Evolutionary conservation across 352 stramenopile species (phyloP).

Genomic region (Globisporangium acanthophoron): DNA sequence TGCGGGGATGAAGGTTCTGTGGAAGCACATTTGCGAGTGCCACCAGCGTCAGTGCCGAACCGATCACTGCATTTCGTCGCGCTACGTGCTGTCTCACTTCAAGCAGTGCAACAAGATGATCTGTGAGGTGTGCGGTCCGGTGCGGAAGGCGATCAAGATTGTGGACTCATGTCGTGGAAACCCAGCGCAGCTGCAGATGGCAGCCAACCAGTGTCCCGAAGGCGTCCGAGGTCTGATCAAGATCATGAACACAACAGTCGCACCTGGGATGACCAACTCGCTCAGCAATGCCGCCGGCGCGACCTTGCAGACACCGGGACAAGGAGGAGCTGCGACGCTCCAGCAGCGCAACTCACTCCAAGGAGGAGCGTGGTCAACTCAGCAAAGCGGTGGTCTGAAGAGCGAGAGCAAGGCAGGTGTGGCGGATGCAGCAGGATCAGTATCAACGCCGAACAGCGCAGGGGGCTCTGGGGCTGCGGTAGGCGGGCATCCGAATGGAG

Average conservation of each 20-base stretch:
- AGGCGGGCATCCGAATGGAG: constrained; percentile 1
- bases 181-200: constrained; percentile 61
- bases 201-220: constrained; percentile 62
- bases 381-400: constrained; percentile 10
- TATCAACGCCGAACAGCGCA: constrained; percentile 2
- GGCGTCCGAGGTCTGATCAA: constrained; percentile 79
- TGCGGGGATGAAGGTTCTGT: constrained; percentile 84
- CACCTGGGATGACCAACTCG: constrained; percentile 10
- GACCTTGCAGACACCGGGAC: constrained; percentile 3
- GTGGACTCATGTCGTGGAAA: constrained; percentile 80
- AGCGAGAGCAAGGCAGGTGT: constrained; percentile 11
- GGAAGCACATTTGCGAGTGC: constrained; percentile 90
- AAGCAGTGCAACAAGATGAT: constrained; percentile 91
- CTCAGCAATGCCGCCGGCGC: constrained; percentile 21
- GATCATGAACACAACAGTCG: constrained; percentile 82
- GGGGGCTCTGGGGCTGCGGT: not conserved
- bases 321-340: constrained; percentile 3
- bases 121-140: constrained; percentile 85
- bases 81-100: constrained; percentile 87
- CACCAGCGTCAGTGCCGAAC: constrained; percentile 84
- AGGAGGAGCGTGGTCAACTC: constrained; percentile 7
- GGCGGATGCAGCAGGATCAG: not conserved
- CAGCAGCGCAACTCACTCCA: constrained; percentile 12
- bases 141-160: constrained; percentile 85
- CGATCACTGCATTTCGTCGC: constrained; percentile 85